Percentiles rank a stretch among this genome's conserved stretches.
These are phyloP conservation scores for Tylopilus cervinicoccineus DNA, from an alignment of 768 basidiomycete genomes.

Conservation along the genomic window DNA sequence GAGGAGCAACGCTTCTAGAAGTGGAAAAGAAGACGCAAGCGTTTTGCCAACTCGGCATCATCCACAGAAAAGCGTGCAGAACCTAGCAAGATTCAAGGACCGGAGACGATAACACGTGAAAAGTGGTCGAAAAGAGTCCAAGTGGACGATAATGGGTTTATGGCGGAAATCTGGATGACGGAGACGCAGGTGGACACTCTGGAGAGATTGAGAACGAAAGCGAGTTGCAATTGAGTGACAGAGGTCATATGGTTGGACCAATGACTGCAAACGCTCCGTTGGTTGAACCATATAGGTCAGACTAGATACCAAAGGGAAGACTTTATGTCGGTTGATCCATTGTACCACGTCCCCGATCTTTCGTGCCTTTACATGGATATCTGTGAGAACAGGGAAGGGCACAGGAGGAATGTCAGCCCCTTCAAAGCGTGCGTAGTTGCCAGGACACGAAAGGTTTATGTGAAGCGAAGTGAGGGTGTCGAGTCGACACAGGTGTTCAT, in stretches of 20 bases:
- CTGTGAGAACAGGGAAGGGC: background rate
- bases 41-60: background rate
- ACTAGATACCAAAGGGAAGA: background rate
- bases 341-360: background rate
- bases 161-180: background rate
- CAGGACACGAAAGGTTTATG: background rate
- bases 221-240: background rate
- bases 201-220: background rate
- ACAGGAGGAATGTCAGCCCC: background rate
- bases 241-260: background rate
- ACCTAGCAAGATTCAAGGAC: background rate
- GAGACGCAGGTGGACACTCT: background rate
- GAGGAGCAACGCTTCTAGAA: too few relatives aligned
- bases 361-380: background rate
- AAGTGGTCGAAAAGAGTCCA: background rate
- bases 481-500: background rate
- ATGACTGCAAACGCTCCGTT: background rate
- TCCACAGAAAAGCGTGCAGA: background rate
- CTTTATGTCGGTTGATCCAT: background rate
- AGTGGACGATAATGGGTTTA: background rate
- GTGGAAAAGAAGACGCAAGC: background rate
- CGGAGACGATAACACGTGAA: background rate
- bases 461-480: background rate
- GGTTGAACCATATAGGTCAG: background rate
- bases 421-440: background rate